Base-by-base conservation (phyloP, 768 basidiomycete genomes). In the Mycena indigotica region DNA sequence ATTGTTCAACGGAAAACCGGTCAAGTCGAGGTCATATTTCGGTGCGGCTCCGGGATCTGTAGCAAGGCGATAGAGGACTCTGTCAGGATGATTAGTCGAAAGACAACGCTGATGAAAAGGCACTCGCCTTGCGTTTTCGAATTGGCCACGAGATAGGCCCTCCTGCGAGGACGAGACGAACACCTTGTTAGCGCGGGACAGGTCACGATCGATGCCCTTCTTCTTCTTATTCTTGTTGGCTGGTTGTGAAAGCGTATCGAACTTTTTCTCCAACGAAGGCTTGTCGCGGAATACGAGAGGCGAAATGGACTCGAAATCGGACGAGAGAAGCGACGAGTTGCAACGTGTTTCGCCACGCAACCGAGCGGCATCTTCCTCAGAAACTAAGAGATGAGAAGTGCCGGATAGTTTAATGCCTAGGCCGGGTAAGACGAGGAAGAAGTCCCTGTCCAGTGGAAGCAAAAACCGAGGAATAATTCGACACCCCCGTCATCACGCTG, bases 251-350 rank as follows among this genome's bases (percentile, higher is more conserved):
- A 55, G 46, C 6, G 8, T 29, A 2, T 35, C 55, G 29, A 63
- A 52, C 44, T 60, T 63, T 4, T 28, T 39, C 16, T 54, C 41
- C 5, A 63, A 50, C 28, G 49, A 52, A 2, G 4, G 4, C 19
- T n/a, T 5, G 29, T 50, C 15, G 16, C 6, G 29, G 35, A 63
- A 63, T 17, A 54, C 3, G 4, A 63, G 56, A 17, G 62, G 62
- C 15, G 62, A 63, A 15, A 63, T 23, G 10, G 62, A 63, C n/a
- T 60, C 58, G 35, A 63, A 60, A 0, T 57, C 53, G 35, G 17
- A 26, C 2, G 55, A 40, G 5, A 2, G 6, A n/a, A 23, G 23
- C 15, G 4, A 19, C 10, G 25, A 38, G 4, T 54, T 28, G 16
- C 6, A n/a, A 21, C 19, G 10, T n/a, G 32, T 3, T 6, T 15